A percentile compares a stretch with the other conserved stretches of the same genome.
phyloP scores from a whole-genome alignment of 2,329 filamentous ascomycete genomes.

The Monosporascus sp. region DNA sequence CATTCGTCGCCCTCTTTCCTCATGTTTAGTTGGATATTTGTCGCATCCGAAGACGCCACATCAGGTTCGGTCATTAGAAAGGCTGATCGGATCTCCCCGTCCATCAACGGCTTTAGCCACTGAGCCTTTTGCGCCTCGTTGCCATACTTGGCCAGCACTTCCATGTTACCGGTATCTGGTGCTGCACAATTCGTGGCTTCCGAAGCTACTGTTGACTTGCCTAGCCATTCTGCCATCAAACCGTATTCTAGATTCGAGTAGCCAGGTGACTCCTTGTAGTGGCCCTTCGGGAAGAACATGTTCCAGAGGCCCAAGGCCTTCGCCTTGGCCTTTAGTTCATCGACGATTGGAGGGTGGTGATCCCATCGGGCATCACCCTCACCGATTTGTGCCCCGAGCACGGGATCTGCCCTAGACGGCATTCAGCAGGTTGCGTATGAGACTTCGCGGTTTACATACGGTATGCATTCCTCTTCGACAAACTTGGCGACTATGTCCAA shows the following conservation, averaged over 20 bases:
- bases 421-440: constrained; percentile 12
- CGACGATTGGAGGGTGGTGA: constrained; percentile 71
- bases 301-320: constrained; percentile 88
- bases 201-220: constrained; percentile 75
- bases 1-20: constrained; percentile 79
- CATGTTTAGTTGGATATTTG: constrained; percentile 84
- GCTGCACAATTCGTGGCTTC: constrained; percentile 88
- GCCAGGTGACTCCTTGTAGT: constrained; percentile 92
- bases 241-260: constrained; percentile 96
- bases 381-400: constrained; percentile 76
- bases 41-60: constrained; percentile 84
- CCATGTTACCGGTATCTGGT: constrained; percentile 93
- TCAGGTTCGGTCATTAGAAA: constrained; percentile 94
- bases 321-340: constrained; percentile 83
- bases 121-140: constrained; percentile 76
- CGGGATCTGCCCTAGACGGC: constrained; percentile 60
- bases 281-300: constrained; percentile 91
- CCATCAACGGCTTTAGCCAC: constrained; percentile 77
- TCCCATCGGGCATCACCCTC: constrained; percentile 73
- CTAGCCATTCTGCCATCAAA: constrained; percentile 93
- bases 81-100: constrained; percentile 80
- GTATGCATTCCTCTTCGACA: constrained; percentile 91
- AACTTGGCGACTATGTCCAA: constrained; percentile 90
- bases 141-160: constrained; percentile 87
- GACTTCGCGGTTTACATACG: constrained; percentile 40